phyloP scores from a whole-genome alignment of 106 monocot species.

The Ottelia alismoides region DNA sequence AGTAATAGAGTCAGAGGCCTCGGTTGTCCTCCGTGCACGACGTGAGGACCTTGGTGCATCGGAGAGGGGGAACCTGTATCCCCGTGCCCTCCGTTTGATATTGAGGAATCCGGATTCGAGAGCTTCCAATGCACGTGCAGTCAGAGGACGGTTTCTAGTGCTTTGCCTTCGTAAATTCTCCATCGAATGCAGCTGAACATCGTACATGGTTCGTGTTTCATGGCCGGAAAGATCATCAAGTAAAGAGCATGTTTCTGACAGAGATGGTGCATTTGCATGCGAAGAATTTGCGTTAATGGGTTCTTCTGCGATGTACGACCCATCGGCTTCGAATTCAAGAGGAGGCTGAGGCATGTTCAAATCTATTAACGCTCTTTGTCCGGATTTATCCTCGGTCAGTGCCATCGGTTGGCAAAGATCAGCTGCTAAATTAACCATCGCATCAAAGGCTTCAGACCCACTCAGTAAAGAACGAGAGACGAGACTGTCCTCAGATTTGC shows the following conservation, averaged over 20 bases:
- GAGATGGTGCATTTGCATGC: not conserved
- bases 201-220: not conserved
- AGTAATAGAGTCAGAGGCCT: conserved; percentile 1
- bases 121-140: conserved; percentile 79
- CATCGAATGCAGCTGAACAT: conserved; percentile 1
- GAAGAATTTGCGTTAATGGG: conserved; percentile 5
- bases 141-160: conserved; percentile 75
- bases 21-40: conserved; percentile 13
- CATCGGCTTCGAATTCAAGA: not conserved
- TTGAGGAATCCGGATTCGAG: conserved; percentile 74
- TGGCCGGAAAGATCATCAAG: not conserved
- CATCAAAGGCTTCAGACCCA: not conserved
- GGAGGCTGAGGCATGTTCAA: conserved; percentile 4
- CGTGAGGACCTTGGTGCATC: conserved; percentile 21
- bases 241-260: conserved; percentile 8
- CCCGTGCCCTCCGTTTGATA: conserved; percentile 22
- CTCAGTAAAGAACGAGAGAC: too few relatives aligned
- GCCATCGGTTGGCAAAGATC: not conserved
- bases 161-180: conserved; percentile 48
- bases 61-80: not conserved
- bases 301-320: not conserved
- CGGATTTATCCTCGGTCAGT: not conserved
- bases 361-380: not conserved
- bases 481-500: not conserved
- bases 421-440: not conserved